Conservation (phyloP, 1,139 yeast genomes). For the Geotrichum carabidarum region DNA sequence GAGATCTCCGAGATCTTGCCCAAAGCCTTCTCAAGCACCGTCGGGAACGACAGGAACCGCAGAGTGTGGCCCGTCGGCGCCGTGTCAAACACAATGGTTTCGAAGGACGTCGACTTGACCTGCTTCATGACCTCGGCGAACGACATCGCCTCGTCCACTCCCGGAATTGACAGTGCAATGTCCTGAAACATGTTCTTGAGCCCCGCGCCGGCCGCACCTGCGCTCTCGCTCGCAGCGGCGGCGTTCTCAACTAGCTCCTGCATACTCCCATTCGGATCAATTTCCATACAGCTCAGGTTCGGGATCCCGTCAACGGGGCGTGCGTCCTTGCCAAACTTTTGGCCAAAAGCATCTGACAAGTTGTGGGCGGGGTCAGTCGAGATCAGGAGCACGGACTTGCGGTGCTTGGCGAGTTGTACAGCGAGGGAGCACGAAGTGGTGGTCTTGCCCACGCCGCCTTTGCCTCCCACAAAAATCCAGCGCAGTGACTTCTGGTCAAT, state of each 20-base stretch:
- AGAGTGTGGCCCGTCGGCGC: constrained; percentile 98
- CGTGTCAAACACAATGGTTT: constrained; percentile 91
- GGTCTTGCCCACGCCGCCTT: constrained; percentile 98
- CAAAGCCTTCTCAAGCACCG: constrained; percentile 80
- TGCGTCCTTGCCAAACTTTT: constrained; percentile 95
- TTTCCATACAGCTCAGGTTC: constrained; percentile 94
- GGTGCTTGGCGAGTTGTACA: constrained; percentile 76
- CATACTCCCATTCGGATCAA: constrained; percentile 91
- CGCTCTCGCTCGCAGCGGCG: constrained; percentile 37
- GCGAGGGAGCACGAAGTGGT: constrained; percentile 95
- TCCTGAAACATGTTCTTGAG: constrained; percentile 67
- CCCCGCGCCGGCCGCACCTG: constrained; percentile 23
- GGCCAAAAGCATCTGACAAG: constrained; percentile 95
- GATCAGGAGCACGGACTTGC: constrained; percentile 76
- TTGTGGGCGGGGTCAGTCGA: constrained; percentile 99
- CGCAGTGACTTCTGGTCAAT: constrained; percentile 53
- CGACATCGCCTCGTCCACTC: constrained; percentile 95
- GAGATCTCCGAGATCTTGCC: constrained; percentile 83
- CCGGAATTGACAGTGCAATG: constrained; percentile 92
- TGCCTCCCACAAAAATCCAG: constrained; percentile 98
- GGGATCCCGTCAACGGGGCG: constrained; percentile 82
- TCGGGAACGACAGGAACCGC: constrained; percentile 87
- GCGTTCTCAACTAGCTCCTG: constrained; percentile 75
- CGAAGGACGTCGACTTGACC: constrained; percentile 78
- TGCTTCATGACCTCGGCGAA: constrained; percentile 97